Conservation (phyloP, 2,329 filamentous ascomycete species). For the Chaetomium globosum region DNA sequence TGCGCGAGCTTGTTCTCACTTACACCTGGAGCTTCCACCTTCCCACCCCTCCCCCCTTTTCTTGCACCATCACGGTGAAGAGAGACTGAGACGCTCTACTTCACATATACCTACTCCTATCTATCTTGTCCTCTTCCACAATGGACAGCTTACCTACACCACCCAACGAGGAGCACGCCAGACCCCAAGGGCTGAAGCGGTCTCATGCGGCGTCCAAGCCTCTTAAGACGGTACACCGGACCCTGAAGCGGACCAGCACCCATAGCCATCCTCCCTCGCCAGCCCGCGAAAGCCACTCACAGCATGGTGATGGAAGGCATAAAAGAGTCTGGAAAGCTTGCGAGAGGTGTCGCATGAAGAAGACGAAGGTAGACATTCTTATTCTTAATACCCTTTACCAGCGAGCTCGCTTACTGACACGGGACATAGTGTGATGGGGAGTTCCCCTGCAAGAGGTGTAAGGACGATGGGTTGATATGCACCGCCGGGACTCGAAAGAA, state of each 20-base stretch:
- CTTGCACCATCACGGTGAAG: neutral
- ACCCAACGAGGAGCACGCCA: slow-evolving; percentile 52
- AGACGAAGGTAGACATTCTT: slow-evolving; percentile 60
- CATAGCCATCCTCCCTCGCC: slow-evolving; percentile 46
- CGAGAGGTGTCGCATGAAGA: slow-evolving; percentile 69
- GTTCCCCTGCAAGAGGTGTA: slow-evolving; percentile 67
- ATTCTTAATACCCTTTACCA: no score
- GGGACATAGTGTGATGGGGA: slow-evolving; percentile 62
- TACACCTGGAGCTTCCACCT: slow-evolving; percentile 11
- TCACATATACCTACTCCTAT: slow-evolving; percentile 11
- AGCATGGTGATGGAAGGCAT: slow-evolving; percentile 56
- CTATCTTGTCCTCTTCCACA: slow-evolving; percentile 2
- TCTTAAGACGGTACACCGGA: slow-evolving; percentile 55
- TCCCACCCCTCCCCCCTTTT: neutral
- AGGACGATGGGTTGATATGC: slow-evolving; percentile 66
- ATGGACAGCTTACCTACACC: slow-evolving; percentile 60
- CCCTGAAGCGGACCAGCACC: slow-evolving; percentile 54
- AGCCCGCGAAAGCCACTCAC: slow-evolving; percentile 46
- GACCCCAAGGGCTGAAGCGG: slow-evolving; percentile 45
- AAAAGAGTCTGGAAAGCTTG: slow-evolving; percentile 70
- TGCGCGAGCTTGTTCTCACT: slow-evolving; percentile 1
- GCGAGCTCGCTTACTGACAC: slow-evolving; percentile 17
- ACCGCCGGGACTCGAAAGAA: slow-evolving; percentile 66
- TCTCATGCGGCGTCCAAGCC: slow-evolving; percentile 49
- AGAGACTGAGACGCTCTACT: neutral